Evolutionary conservation across 768 basidiomycete genomes (phyloP).

Genomic region (Tricholoma sp.): DNA sequence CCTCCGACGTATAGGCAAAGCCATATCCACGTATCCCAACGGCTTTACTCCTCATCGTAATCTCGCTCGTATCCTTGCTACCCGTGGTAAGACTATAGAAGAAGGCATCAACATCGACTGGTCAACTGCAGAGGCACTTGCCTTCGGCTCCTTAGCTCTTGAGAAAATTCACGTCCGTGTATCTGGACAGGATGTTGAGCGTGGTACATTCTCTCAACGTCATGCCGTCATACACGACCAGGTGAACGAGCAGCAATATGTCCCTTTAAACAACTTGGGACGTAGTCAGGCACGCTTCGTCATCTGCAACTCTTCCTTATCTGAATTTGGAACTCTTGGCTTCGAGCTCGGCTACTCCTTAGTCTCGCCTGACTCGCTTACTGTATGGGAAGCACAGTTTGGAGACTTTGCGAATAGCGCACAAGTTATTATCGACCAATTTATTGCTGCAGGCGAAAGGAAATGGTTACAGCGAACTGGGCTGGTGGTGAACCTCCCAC

Average conservation of each 20-base stretch:
- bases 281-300: conserved; percentile 89
- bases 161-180: conserved; percentile 94
- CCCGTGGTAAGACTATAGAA: conserved; percentile 85
- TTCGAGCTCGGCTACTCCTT: conserved; percentile 99
- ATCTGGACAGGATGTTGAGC: conserved; percentile 97
- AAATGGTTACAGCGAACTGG: conserved; percentile 97
- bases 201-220: conserved; percentile 97
- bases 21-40: conserved; percentile 80
- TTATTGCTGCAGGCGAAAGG: conserved; percentile 94
- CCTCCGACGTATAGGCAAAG: conserved; percentile 81
- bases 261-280: conserved; percentile 86
- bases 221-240: conserved; percentile 98
- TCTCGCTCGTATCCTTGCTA: conserved; percentile 84
- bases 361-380: conserved; percentile 87
- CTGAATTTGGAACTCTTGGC: conserved; percentile 91
- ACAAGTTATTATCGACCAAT: conserved; percentile 98
- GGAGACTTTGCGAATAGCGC: conserved; percentile 98
- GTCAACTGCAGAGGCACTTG: conserved; percentile 97
- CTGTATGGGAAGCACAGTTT: conserved; percentile 99
- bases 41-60: conserved; percentile 89
- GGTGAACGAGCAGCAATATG: conserved; percentile 82
- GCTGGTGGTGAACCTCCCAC: conserved; percentile 82
- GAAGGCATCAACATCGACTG: conserved; percentile 94
- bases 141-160: conserved; percentile 88
- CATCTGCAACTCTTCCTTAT: conserved; percentile 94